Percentiles rank a stretch among this genome's conserved stretches.
Evolutionary conservation across 371 early-diverging fungal genomes (phyloP).

Genomic region (Zancudomyces culisetae): DNA sequence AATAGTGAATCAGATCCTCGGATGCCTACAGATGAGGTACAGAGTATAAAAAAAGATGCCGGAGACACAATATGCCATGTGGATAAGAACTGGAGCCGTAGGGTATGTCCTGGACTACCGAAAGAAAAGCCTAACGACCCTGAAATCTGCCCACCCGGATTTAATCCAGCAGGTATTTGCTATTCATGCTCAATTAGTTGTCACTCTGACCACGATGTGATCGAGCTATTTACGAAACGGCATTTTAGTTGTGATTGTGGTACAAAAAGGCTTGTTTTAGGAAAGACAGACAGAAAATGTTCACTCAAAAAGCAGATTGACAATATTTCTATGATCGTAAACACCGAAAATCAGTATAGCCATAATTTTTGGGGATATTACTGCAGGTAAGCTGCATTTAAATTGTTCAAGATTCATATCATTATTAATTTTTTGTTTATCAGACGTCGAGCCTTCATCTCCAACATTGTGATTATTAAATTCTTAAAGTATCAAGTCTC

Average conservation of each 20-base stretch:
- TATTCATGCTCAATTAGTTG: slow-evolving; percentile 62
- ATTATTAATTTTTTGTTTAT: too few species aligned
- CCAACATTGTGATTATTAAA: too few species aligned
- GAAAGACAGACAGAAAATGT: too few species aligned
- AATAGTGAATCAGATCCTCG: not conserved
- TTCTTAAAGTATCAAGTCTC: too few species aligned
- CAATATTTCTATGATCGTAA: slow-evolving; percentile 23
- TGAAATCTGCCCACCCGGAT: not conserved
- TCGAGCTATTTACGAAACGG: slow-evolving; percentile 67
- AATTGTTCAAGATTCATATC: too few species aligned
- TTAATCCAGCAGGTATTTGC: slow-evolving; percentile 45
- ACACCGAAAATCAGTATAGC: slow-evolving; percentile 48
- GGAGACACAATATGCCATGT: slow-evolving; percentile 7
- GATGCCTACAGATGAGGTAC: not conserved
- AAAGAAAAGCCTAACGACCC: not conserved
- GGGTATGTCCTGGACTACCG: not conserved
- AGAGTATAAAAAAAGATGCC: not conserved
- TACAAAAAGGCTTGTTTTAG: slow-evolving; percentile 13
- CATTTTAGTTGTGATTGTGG: slow-evolving; percentile 79
- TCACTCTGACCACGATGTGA: slow-evolving; percentile 58
- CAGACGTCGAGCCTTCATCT: too few species aligned
- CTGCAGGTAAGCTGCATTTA: slow-evolving; percentile 39
- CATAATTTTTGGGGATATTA: slow-evolving; percentile 63
- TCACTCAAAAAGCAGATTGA: slow-evolving; percentile 12
- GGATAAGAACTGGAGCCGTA: not conserved